phyloP scores from a whole-genome alignment of 352 stramenopile species.

The Phytophthora megakarya region DNA sequence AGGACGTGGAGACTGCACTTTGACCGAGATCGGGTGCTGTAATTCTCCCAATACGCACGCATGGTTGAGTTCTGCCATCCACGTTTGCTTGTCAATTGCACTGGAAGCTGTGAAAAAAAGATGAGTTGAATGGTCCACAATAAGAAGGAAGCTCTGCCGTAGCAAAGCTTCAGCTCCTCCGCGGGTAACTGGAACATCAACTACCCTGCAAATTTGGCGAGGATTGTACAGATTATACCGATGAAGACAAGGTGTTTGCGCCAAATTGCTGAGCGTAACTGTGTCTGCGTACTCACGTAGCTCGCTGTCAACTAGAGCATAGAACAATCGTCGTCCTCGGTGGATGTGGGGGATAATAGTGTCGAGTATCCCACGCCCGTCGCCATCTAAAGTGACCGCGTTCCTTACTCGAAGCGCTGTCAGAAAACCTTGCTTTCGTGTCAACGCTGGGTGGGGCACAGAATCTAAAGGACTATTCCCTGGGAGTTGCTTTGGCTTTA shows the following conservation, averaged over 20 bases:
- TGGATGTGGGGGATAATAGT: slow-evolving; percentile 24
- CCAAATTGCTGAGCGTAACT: slow-evolving; percentile 28
- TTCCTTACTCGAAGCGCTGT: slow-evolving; percentile 11
- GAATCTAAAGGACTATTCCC: neutral
- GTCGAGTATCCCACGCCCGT: slow-evolving; percentile 4
- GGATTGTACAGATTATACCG: slow-evolving; percentile 29
- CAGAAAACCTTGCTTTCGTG: slow-evolving; percentile 51
- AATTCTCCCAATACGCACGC: slow-evolving; percentile 19
- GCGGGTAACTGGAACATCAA: slow-evolving; percentile 19
- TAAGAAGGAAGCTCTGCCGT: slow-evolving; percentile 47
- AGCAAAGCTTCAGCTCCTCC: slow-evolving; percentile 31
- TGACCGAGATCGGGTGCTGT: slow-evolving; percentile 22
- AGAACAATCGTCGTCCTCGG: slow-evolving; percentile 37
- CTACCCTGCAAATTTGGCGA: slow-evolving; percentile 11
- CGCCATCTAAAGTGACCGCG: neutral
- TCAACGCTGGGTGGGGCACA: slow-evolving; percentile 13
- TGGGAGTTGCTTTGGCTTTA: slow-evolving; percentile 3
- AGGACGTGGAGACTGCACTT: slow-evolving; percentile 17
- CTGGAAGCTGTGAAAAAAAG: slow-evolving; percentile 51
- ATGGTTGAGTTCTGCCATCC: slow-evolving; percentile 46
- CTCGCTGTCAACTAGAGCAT: slow-evolving; percentile 35
- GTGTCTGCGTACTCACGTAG: slow-evolving; percentile 46
- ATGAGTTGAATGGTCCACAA: slow-evolving; percentile 12
- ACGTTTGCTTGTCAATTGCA: slow-evolving; percentile 50
- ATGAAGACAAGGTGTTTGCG: slow-evolving; percentile 1